Base-by-base conservation (phyloP, 345 rosid species). In the Luvunga scandens region DNA sequence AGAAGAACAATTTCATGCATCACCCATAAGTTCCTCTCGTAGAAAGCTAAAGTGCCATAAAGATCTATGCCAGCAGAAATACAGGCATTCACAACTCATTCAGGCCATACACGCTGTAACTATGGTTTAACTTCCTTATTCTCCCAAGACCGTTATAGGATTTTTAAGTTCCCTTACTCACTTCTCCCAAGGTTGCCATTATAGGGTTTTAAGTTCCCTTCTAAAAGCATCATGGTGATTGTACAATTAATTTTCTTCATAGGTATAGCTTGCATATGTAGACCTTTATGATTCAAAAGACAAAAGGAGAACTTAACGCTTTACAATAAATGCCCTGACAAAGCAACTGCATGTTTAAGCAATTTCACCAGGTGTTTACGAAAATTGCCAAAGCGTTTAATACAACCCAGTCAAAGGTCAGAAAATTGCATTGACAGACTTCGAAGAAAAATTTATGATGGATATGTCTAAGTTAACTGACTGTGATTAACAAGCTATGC, bases 1-100 rank as follows among this genome's bases (percentile, higher is more conserved):
- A 7, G 62, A 82, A 78, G 39, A 79, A 64, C 12, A 71, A 75
- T 24, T 14, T 39, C 34, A 70, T 31, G 19, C 66, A 78, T 78
- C 39, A 25, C 39, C 18, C 36, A 65, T 31, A 39, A 22, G 22
- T 57, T 56, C 42, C 34, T n/a, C 22, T 33, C 9, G 2, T 2
- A 38, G 14, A 24, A 39, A 36, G 24, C 27, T 36, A 38, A 31
- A 65, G 55, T 30, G 36, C 36, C 25, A 57, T 59, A 57, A 57
- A n/a, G 53, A 72, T 72, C 66, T 53, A 25, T 21, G 31, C 22
- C 45, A 53, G 50, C 7, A n/a, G 19, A 71, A 53, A 55, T 39
- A 7, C 36, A 12, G 2, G 61, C 16, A 22, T 21, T 53, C 27
- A 50, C 34, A 71, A 71, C 63, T 70, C 24, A 30, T 45, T 28